These are phyloP conservation scores for Gossypium longicalyx DNA, from an alignment of 345 rosid species.

Conservation along the genomic window DNA sequence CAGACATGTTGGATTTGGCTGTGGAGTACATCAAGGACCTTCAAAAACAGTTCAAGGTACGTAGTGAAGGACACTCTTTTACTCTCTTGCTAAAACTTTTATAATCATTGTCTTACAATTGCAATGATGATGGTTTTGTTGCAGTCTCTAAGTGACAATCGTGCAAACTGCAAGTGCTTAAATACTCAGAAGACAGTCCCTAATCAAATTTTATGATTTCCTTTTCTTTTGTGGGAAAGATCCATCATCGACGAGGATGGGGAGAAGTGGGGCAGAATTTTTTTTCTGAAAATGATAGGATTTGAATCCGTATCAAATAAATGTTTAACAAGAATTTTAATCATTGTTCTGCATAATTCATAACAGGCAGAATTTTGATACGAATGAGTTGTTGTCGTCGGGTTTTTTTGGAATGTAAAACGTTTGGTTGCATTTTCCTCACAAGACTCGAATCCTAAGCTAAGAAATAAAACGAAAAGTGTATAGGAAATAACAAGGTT, in stretches of 20 bases:
- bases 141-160: slow-evolving; percentile 55
- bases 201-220: slow-evolving; percentile 29
- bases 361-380: slow-evolving; percentile 2
- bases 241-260: background rate
- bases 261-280: background rate
- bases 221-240: slow-evolving; percentile 18
- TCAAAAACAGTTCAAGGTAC: slow-evolving; percentile 77
- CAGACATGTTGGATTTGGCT: slow-evolving; percentile 96
- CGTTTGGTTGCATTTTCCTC: slow-evolving; percentile 8
- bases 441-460: slow-evolving; percentile 17
- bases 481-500: slow-evolving; percentile 20
- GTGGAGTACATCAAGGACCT: slow-evolving; percentile 95
- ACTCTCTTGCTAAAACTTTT: background rate
- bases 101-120: background rate
- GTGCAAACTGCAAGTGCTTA: slow-evolving; percentile 62
- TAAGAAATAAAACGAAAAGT: slow-evolving; percentile 23
- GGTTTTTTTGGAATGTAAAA: slow-evolving; percentile 1
- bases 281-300: too few species aligned
- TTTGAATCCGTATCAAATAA: too few species aligned
- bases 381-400: background rate
- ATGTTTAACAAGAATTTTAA: too few species aligned
- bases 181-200: slow-evolving; percentile 31
- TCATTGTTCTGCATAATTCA: too few species aligned
- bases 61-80: background rate
- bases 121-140: background rate